phyloP scores from a whole-genome alignment of 305 asterid genomes.

The Petunia hybrid region DNA sequence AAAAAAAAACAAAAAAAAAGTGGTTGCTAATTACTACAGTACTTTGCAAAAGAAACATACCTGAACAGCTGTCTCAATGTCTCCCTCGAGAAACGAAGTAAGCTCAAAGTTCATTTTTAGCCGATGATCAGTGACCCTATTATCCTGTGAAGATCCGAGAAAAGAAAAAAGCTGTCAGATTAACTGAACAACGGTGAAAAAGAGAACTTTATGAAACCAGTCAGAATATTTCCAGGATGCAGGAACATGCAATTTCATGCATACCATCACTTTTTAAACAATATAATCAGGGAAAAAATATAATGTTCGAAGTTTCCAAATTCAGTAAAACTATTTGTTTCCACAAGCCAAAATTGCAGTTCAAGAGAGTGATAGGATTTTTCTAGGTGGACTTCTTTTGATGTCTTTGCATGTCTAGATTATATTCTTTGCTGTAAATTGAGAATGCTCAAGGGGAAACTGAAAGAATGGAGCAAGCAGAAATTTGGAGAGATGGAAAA shows the following conservation, averaged over 20 bases:
- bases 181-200: not conserved
- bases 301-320: not conserved
- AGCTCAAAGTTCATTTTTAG: slow-evolving; percentile 92
- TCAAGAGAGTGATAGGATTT: not conserved
- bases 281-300: not conserved
- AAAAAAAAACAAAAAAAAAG: too few species aligned
- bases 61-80: slow-evolving; percentile 95
- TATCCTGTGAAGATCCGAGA: slow-evolving; percentile 62
- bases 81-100: slow-evolving; percentile 84
- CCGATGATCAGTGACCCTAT: slow-evolving; percentile 94
- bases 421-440: too few species aligned
- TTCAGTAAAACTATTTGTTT: slow-evolving; percentile 4
- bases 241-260: not conserved
- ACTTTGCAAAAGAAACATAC: slow-evolving; percentile 41
- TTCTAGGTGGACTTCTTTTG: not conserved
- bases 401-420: too few species aligned
- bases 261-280: not conserved
- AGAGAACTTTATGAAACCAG: not conserved
- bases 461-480: too few species aligned
- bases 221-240: not conserved
- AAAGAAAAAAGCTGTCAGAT: not conserved
- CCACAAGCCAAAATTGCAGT: slow-evolving; percentile 23
- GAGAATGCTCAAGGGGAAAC: too few species aligned
- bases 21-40: not conserved
- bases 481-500: too few species aligned